Percentiles rank a stretch among this genome's conserved stretches.
Evolutionary conservation across 495 filamentous ascomycete genomes (phyloP).

Genomic region (Aspergillus cristatus): DNA sequence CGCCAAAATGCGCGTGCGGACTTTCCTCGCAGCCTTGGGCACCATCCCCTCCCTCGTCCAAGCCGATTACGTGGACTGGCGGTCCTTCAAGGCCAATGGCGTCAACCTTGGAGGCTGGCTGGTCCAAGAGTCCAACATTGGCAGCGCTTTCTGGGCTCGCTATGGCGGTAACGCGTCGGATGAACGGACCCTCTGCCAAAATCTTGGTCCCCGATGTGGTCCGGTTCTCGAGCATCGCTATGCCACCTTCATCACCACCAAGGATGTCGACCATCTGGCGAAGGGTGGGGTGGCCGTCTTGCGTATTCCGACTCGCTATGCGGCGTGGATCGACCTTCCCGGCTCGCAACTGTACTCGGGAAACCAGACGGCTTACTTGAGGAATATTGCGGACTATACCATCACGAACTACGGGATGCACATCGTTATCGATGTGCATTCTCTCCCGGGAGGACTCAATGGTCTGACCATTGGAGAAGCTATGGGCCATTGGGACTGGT

Average conservation of each 20-base stretch:
- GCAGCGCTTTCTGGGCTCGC: slow-evolving; percentile 17
- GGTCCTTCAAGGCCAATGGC: slow-evolving; percentile 17
- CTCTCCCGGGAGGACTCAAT: slow-evolving; percentile 22
- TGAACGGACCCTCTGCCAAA: slow-evolving; percentile 22
- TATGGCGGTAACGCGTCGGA: slow-evolving; percentile 14
- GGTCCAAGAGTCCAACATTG: slow-evolving; percentile 24
- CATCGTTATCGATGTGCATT: slow-evolving; percentile 23
- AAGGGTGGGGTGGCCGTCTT: slow-evolving; percentile 13
- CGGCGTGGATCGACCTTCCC: slow-evolving; percentile 19
- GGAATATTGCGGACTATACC: slow-evolving; percentile 18
- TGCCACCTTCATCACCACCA: slow-evolving; percentile 19
- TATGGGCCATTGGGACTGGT: slow-evolving; percentile 21
- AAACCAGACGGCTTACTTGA: slow-evolving; percentile 17
- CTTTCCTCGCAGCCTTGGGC: not conserved
- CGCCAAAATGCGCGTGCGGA: too few species aligned
- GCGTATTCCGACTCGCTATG: slow-evolving; percentile 22
- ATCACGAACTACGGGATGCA: slow-evolving; percentile 23
- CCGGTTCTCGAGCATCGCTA: slow-evolving; percentile 21
- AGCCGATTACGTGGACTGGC: slow-evolving; percentile 16
- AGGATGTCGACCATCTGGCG: slow-evolving; percentile 21
- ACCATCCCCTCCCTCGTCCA: slow-evolving; percentile 2
- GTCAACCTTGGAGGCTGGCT: slow-evolving; percentile 29
- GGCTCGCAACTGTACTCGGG: slow-evolving; percentile 24
- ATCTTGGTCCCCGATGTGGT: slow-evolving; percentile 15
- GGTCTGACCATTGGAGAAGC: slow-evolving; percentile 23